Conservation (phyloP, 2,329 filamentous ascomycete genomes). For the Cyphellophora europaea region DNA sequence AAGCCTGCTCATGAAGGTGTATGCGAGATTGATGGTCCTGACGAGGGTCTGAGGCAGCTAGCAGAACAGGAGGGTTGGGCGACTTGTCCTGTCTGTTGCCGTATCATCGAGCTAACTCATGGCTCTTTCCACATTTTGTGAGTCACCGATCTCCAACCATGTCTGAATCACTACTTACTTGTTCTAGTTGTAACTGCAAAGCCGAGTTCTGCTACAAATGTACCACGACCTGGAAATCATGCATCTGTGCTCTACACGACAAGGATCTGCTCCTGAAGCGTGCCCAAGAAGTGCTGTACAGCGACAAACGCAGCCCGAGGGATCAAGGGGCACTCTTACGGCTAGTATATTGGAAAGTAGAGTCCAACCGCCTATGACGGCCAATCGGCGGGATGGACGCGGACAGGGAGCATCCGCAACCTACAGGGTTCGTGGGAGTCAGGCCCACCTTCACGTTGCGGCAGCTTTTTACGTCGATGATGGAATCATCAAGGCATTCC, state of each 20-base stretch:
- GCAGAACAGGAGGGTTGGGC: background rate
- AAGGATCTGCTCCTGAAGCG: background rate
- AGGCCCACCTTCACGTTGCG: no score
- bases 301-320: no score
- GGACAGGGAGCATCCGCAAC: no score
- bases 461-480: no score
- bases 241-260: background rate
- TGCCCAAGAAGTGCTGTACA: no score
- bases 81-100: background rate
- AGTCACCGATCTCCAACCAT: background rate
- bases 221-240: background rate
- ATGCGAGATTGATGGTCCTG: background rate
- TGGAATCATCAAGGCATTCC: no score
- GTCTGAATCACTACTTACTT: background rate
- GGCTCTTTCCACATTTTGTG: background rate
- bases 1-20: background rate
- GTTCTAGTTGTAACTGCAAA: background rate
- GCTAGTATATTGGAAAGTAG: no score
- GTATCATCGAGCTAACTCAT: background rate
- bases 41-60: background rate
- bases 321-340: no score
- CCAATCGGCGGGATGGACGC: no score
- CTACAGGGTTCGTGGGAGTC: no score
- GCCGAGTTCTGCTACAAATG: slow-evolving; percentile 1
- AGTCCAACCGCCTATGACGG: no score